Evolutionary conservation across 768 basidiomycete species (phyloP).

Genomic region (Cyathus striatus): DNA sequence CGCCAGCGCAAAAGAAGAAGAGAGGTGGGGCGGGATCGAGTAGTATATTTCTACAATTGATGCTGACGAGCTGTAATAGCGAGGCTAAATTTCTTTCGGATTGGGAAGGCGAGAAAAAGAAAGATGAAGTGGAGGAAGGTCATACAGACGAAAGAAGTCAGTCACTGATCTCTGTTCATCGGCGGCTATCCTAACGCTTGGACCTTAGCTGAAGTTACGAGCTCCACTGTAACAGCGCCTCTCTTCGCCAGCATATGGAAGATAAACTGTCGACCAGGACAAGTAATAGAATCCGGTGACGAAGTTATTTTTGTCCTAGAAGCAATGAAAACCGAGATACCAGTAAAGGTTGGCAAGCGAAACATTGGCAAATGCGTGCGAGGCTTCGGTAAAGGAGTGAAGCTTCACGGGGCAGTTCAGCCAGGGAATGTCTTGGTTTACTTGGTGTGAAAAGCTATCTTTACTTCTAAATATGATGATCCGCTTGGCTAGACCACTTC

Average conservation of each 20-base stretch:
- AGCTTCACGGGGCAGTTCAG: slow-evolving; percentile 38
- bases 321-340: slow-evolving; percentile 65
- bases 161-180: too few species aligned
- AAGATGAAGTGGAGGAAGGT: too few species aligned
- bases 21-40: slow-evolving; percentile 22
- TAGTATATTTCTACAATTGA: too few species aligned
- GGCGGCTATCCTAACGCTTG: too few species aligned
- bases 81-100: too few species aligned
- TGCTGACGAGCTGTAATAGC: too few species aligned
- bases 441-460: too few species aligned
- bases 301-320: slow-evolving; percentile 47
- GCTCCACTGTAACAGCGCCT: slow-evolving; percentile 25
- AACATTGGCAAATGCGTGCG: slow-evolving; percentile 38
- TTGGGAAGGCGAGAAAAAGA: slow-evolving; percentile 38
- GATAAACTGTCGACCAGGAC: slow-evolving; percentile 37
- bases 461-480: too few species aligned
- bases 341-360: slow-evolving; percentile 37
- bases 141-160: too few species aligned
- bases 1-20: slow-evolving; percentile 32
- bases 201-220: too few species aligned
- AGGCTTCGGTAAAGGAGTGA: slow-evolving; percentile 32
- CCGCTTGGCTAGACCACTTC: too few species aligned
- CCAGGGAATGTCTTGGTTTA: slow-evolving; percentile 43
- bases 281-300: slow-evolving; percentile 33
- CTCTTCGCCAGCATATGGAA: slow-evolving; percentile 48